phyloP scores from a whole-genome alignment of 768 basidiomycete genomes.

The Kwoniella europaea region DNA sequence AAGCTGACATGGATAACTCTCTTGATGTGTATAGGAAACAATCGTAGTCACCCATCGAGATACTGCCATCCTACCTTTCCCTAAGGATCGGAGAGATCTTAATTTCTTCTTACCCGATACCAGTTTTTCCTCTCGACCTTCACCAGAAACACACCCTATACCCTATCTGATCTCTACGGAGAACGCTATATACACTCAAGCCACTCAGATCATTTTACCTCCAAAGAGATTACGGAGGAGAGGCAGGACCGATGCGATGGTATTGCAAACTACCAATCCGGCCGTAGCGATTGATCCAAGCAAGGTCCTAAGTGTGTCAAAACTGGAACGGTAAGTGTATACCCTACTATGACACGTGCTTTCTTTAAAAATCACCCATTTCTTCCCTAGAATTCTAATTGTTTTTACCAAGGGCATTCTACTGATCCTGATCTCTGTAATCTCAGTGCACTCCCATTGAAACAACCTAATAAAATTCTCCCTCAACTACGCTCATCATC shows the following conservation, averaged over 20 bases:
- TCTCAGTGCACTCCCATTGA: conserved; percentile 61
- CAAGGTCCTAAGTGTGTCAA: conserved; percentile 66
- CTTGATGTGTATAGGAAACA: conserved; percentile 4
- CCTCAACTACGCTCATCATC: conserved; percentile 6
- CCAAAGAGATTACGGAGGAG: neutral
- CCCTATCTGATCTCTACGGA: conserved; percentile 33
- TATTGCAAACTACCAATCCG: conserved; percentile 77
- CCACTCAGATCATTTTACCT: conserved; percentile 66
- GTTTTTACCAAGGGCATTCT: too few relatives aligned
- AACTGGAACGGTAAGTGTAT: conserved; percentile 68
- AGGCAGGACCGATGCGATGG: conserved; percentile 38
- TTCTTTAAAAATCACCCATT: too few relatives aligned
- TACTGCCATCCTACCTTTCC: conserved; percentile 64
- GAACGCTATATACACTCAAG: conserved; percentile 65
- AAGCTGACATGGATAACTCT: neutral
- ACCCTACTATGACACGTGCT: too few relatives aligned
- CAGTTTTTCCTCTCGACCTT: conserved; percentile 16
- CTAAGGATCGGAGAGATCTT: conserved; percentile 67
- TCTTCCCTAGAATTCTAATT: too few relatives aligned
- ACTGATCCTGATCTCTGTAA: too few relatives aligned
- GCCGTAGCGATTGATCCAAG: conserved; percentile 64
- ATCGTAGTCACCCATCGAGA: conserved; percentile 74
- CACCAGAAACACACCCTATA: conserved; percentile 30
- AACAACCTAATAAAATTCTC: neutral
- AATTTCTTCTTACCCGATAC: conserved; percentile 64